Percentiles rank a stretch among this genome's conserved stretches.
Conservation (phyloP, 306 rosid genomes). For the Dalbergia cultrata region DNA sequence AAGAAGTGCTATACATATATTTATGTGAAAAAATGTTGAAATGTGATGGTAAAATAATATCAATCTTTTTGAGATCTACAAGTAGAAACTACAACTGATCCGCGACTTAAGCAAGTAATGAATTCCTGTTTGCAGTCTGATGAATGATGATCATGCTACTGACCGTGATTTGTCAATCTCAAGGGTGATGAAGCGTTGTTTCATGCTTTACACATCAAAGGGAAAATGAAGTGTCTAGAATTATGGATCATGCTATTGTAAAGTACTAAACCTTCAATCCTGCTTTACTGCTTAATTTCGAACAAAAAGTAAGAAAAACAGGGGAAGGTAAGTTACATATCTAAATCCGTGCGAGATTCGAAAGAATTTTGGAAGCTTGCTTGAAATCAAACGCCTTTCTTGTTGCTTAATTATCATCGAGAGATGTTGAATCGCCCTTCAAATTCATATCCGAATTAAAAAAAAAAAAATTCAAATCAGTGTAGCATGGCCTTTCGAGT, state of each 20-base stretch:
- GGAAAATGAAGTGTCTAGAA: neutral
- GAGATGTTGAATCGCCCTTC: neutral
- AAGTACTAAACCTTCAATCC: neutral
- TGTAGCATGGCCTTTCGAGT: neutral
- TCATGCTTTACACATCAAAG: too few species aligned
- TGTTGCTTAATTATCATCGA: neutral
- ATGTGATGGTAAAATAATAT: too few species aligned
- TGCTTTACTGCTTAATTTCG: neutral
- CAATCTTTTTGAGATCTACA: too few species aligned
- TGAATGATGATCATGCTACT: neutral
- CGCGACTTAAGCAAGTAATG: too few species aligned
- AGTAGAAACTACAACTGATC: too few species aligned
- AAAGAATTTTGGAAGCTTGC: neutral
- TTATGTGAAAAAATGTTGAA: too few species aligned
- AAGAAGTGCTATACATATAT: too few species aligned
- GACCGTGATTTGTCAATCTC: neutral
- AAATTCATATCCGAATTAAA: neutral
- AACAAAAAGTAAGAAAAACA: neutral
- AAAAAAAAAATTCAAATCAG: neutral
- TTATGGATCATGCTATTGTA: conserved; percentile 1
- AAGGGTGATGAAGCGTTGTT: neutral
- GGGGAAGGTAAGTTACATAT: conserved; percentile 1
- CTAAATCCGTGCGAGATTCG: neutral
- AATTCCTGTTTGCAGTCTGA: neutral
- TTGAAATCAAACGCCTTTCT: neutral